Evolutionary conservation across 2,329 filamentous ascomycete species (phyloP).

Genomic region (Endocalyx cinctus): DNA sequence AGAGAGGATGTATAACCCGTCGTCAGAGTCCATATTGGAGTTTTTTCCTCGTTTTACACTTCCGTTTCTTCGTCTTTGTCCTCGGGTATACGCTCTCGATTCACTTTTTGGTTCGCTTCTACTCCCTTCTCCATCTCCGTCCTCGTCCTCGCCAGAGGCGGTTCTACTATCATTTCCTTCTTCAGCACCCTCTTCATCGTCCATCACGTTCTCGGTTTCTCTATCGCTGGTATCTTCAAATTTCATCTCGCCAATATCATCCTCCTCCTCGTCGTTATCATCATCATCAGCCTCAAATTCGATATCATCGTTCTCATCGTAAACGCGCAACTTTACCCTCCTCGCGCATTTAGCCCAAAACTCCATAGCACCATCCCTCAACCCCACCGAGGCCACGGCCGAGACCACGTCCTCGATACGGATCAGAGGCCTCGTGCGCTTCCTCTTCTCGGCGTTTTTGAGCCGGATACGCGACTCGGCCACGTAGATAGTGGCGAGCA

Average conservation of each 20-base stretch:
- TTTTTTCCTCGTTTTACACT: conserved; percentile 10
- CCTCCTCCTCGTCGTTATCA: conserved; percentile 5
- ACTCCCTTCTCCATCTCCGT: conserved; percentile 10
- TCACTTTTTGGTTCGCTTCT: too few relatives aligned
- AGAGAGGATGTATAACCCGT: conserved; percentile 28
- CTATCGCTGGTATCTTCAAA: too few relatives aligned
- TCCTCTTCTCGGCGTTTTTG: conserved; percentile 22
- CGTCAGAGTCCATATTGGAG: conserved; percentile 13
- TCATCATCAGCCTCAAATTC: too few relatives aligned
- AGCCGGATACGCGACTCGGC: conserved; percentile 64
- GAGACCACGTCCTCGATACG: conserved; percentile 43
- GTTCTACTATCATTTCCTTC: background rate
- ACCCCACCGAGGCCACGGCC: conserved; percentile 42
- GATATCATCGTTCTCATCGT: conserved; percentile 30
- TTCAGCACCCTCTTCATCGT: conserved; percentile 3
- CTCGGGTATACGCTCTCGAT: too few relatives aligned
- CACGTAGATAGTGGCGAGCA: conserved; percentile 66
- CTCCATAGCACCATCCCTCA: conserved; percentile 31
- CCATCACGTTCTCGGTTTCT: conserved; percentile 2
- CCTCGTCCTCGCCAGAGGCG: conserved; percentile 9
- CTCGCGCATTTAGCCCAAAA: conserved; percentile 48
- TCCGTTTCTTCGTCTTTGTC: background rate
- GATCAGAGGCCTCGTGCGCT: conserved; percentile 27
- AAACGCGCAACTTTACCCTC: conserved; percentile 45
- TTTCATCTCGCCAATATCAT: too few relatives aligned